These are phyloP conservation scores for Lodderomyces beijingensis DNA, from an alignment of 1,139 yeast genomes.

Conservation along the genomic window DNA sequence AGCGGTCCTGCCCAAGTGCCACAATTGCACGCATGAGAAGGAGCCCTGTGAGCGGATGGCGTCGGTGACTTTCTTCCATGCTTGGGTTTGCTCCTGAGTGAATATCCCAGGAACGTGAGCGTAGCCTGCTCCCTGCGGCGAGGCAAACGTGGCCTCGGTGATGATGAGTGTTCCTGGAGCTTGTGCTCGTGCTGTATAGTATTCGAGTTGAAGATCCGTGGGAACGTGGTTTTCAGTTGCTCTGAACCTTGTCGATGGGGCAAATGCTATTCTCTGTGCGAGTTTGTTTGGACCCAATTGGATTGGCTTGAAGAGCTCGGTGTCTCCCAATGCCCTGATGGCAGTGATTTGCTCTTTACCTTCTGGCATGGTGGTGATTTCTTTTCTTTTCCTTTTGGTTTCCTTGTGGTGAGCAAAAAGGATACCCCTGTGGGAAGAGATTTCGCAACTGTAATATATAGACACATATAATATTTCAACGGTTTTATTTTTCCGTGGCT, in stretches of 20 bases:
- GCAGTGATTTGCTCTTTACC: slow-evolving; percentile 2
- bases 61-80: slow-evolving; percentile 49
- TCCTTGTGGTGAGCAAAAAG: no score
- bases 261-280: slow-evolving; percentile 43
- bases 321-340: slow-evolving; percentile 15
- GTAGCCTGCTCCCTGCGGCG: slow-evolving; percentile 31
- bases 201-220: slow-evolving; percentile 42
- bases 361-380: slow-evolving; percentile 10
- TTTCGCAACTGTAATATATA: no score
- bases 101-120: slow-evolving; percentile 52
- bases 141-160: slow-evolving; percentile 32
- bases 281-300: slow-evolving; percentile 37
- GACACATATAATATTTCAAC: not conserved
- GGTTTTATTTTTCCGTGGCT: no score
- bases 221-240: slow-evolving; percentile 39
- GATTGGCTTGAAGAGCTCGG: slow-evolving; percentile 45
- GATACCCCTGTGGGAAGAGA: no score
- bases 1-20: slow-evolving; percentile 58
- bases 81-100: slow-evolving; percentile 39
- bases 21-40: slow-evolving; percentile 50
- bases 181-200: slow-evolving; percentile 51
- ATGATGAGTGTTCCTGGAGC: slow-evolving; percentile 53
- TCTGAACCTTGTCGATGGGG: slow-evolving; percentile 56
- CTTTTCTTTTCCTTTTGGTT: not conserved
- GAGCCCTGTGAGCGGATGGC: slow-evolving; percentile 53